Evolutionary conservation across 176 grass and related monocot species (phyloP), one percentile per base, ranked within the genome.

Genomic region (Carex cristatella): DNA sequence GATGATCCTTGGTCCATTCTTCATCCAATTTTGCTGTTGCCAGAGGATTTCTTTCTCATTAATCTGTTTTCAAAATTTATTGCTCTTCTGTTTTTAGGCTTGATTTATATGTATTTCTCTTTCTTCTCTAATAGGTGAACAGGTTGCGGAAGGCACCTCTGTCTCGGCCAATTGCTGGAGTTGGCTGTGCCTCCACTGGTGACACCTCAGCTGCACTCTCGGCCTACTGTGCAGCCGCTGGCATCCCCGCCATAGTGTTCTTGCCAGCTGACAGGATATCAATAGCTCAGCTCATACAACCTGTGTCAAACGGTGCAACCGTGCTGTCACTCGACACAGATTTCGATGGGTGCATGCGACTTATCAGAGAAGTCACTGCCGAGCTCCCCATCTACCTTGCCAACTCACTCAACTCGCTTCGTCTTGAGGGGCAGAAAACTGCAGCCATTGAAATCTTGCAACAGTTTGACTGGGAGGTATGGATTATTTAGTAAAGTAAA

Each of bases 401-500:
- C 53, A 98, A 98, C 46, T 98, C 95, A 0, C 91, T 98, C 32
- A 98, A 98, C 49, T 98, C 92, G 0, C 92, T 98, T 1, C 86
- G 93, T 16, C 92, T 98, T 0, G 95, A 98, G 85, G 95, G 95
- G 30, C 91, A 98, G 88, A 98, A 98, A 90, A 93, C 95, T 0
- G 91, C 93, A 0, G 95, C 93, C n/a, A 93, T 98, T 81, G 95
- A 98, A 89, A 98, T 98, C 48, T 86, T 94, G 58, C 95, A 95
- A 82, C 93, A 98, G 80, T 98, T 98, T 19, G 93, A 99, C 42
- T 99, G 96, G 96, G 91, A 99, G 88, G 81, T 83, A 83, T 37
- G 19, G 28, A 79, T 78, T 33, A 58, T 78, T 32, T n/a, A n/a
- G 16, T 70, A 70, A 38, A 70, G 67, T 18, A 72, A 19, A 71